Percentiles rank a stretch among this genome's conserved stretches.
phyloP scores from a whole-genome alignment of 2,329 filamentous ascomycete genomes.

The Daldinia sp. region DNA sequence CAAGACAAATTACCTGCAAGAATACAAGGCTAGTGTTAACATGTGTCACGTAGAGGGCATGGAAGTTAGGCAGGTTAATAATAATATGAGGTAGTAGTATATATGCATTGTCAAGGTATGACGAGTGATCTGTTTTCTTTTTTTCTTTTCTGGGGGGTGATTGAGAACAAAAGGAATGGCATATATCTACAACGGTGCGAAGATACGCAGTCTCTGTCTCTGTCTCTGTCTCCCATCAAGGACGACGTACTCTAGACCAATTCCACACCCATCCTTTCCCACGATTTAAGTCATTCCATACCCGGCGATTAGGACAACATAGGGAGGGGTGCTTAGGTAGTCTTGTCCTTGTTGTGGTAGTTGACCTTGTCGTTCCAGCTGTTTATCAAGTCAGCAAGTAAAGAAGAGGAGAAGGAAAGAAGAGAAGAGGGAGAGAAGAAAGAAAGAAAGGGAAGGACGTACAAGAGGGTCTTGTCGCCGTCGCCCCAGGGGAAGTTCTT shows the following conservation, averaged over 20 bases:
- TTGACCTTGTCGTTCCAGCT: constrained; percentile 97
- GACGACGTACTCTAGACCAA: constrained; percentile 14
- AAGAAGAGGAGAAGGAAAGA: not conserved
- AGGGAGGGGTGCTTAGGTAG: constrained; percentile 54
- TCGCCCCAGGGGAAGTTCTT: constrained; percentile 97
- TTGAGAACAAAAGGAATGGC: constrained; percentile 34
- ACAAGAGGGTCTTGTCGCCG: constrained; percentile 89
- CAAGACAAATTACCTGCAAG: too few relatives aligned
- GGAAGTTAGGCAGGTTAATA: not conserved
- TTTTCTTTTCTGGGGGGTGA: not conserved
- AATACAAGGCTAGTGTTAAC: too few relatives aligned
- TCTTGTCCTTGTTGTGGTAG: constrained; percentile 95
- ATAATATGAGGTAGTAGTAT: not conserved
- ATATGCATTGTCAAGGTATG: not conserved
- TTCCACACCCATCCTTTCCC: not conserved
- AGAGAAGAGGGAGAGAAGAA: not conserved
- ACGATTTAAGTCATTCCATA: not conserved
- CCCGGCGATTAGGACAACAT: not conserved
- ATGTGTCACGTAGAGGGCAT: too few relatives aligned
- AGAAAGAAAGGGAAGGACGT: constrained; percentile 55
- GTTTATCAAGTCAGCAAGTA: constrained; percentile 31
- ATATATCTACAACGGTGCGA: constrained; percentile 33
- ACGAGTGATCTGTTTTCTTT: constrained; percentile 8
- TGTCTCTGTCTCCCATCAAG: constrained; percentile 18
- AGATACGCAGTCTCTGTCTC: constrained; percentile 10